These are phyloP conservation scores for Paramecium sonneborni DNA, from an alignment of 73 alveolate species.

Conservation along the genomic window DNA sequence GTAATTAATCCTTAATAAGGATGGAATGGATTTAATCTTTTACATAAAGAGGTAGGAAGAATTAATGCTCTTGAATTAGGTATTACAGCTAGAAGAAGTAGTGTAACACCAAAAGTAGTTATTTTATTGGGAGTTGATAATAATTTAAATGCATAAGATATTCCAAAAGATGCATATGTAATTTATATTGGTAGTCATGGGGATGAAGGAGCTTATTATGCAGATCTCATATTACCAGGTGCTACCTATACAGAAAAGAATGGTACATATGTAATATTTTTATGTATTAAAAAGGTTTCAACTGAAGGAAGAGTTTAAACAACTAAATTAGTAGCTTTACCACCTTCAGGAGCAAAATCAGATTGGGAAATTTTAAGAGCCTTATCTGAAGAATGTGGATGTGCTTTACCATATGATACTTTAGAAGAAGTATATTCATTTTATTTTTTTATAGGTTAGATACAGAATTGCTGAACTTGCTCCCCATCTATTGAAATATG, in stretches of 20 bases:
- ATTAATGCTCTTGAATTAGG: constrained; percentile 92
- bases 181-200: constrained; percentile 91
- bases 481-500: constrained; percentile 89
- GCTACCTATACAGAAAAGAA: constrained; percentile 87
- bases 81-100: constrained; percentile 70
- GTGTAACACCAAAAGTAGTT: constrained; percentile 77
- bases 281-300: constrained; percentile 59
- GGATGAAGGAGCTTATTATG: constrained; percentile 93
- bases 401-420: constrained; percentile 85
- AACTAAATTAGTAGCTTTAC: constrained; percentile 73
- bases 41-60: constrained; percentile 80
- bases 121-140: constrained; percentile 85
- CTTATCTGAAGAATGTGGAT: constrained; percentile 82
- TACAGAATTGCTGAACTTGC: constrained; percentile 89
- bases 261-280: constrained; percentile 72
- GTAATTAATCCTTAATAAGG: constrained; percentile 74
- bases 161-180: constrained; percentile 91
- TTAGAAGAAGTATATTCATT: constrained; percentile 70
- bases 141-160: constrained; percentile 81
- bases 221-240: constrained; percentile 87
- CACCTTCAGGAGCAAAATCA: constrained; percentile 88
- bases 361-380: constrained; percentile 95
- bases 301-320: constrained; percentile 90
- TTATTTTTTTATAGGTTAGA: constrained; percentile 61
- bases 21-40: constrained; percentile 89